Base-by-base conservation (phyloP, 495 filamentous ascomycete genomes). In the Amorphotheca resinae region DNA sequence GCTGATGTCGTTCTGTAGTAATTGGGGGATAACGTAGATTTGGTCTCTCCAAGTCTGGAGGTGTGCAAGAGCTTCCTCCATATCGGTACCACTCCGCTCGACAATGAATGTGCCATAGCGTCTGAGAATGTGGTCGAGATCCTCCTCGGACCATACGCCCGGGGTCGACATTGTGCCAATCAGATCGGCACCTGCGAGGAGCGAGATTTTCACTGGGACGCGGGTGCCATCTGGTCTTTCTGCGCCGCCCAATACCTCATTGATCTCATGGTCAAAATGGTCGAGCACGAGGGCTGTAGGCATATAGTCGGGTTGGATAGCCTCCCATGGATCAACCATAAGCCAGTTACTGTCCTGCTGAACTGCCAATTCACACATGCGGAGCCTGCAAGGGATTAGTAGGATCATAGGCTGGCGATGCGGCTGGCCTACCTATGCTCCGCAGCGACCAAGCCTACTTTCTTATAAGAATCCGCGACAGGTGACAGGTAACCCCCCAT, bases 241-340 rank as follows among this genome's bases (percentile, higher is more conserved):
- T 23, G 91, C 74, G 8, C 88, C 88, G 8, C 78, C 76, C 3
- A 82, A 68, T 12, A 82, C 73, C 2, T 70, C 70, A 59, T 95
- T 94, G 54, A 95, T 82, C 60, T 94, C 86, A 55, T 93, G 62
- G 44, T 87, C 73, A 53, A 95, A 86, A 58, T 94, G 88, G 51
- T 93, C 84, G 36, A 94, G 65, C 38, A 95, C 88, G 28, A 80
- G 69, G 1, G 87, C 88, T 8, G 88, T 95, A 9, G 87, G 87
- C 55, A 84, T 81, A 53, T 95, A 95, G 39, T 79, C 72, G 48
- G 78, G 77, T 57, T 53, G 53, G 41, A 62, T 40, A 31, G 60
- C 59, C 48, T 68, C 63, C 60, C 62, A 68, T 5, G 83, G 76
- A 61, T 95, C 88, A 17, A 94, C 80, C 83, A 87, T 87, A 30